phyloP scores from a whole-genome alignment of 106 monocot genomes.

The Cymbidium sinense region DNA sequence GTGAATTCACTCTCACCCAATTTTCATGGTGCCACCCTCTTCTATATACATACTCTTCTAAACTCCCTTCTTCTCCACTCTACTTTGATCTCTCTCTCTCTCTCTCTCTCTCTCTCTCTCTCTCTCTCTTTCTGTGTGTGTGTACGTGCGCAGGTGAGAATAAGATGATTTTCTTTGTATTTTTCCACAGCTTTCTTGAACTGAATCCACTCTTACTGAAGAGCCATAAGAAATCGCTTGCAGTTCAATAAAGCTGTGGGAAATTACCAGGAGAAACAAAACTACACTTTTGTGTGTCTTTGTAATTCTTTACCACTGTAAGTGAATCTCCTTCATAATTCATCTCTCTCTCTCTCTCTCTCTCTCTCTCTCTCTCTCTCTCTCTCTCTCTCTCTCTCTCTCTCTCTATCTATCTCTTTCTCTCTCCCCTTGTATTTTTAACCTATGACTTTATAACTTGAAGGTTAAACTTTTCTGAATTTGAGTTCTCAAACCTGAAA shows the following conservation, averaged over 20 bases:
- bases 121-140: no score
- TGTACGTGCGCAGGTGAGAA: not conserved
- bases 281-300: no score
- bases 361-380: not conserved
- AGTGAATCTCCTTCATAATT: conserved; percentile 56
- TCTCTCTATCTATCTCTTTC: no score
- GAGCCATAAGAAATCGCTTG: conserved; percentile 9
- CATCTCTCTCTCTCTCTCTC: conserved; percentile 4
- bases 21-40: not conserved
- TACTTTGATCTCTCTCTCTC: not conserved
- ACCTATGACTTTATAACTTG: no score
- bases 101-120: no score
- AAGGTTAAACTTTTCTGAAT: no score
- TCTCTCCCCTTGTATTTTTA: no score
- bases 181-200: conserved; percentile 41
- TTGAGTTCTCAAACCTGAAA: no score
- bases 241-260: conserved; percentile 99
- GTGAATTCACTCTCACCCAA: not conserved
- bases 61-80: not conserved
- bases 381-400: no score
- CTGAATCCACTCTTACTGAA: conserved; percentile 26
- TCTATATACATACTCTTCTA: not conserved
- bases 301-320: conserved; percentile 9
- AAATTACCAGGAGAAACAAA: conserved; percentile 59
- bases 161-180: conserved; percentile 1